Evolutionary conservation across 2,329 filamentous ascomycete species (phyloP), one percentile per base, ranked within the genome.

Genomic region (Cladosporium halotolerans): DNA sequence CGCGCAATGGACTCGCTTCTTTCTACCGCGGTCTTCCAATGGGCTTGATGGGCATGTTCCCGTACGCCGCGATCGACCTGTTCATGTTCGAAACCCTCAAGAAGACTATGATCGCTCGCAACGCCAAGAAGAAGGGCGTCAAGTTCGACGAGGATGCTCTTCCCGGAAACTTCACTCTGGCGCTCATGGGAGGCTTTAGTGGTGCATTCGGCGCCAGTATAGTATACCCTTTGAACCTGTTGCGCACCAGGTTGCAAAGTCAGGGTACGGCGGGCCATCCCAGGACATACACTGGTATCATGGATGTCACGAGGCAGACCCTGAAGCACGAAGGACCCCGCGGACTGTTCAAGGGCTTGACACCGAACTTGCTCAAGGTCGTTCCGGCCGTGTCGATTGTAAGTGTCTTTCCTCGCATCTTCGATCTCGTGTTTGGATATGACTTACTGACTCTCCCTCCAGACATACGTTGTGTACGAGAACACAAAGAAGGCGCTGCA

Each of bases 61-160:
- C 93, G 0, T 99, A 97, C 70, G 92, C 90, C 40, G 93, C 93
- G 46, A 95, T 99, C 66, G 93, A 99, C 67, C 85, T 99, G 65
- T 89, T 89, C 59, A 96, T 89, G 0, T 99, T 97, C 66, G 93
- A 99, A 72, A 83, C 93, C 56, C 79, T 96, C 57, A 99, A 99
- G 72, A 82, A 81, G 45, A 78, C 78, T 7, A 83, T 95, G 58
- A 80, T 86, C 33, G 73, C 73, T 3, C 84, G 85, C 59, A 87
- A 89, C 65, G 87, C 89, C 10, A 83, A 81, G 54, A 73, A 78
- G 33, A 72, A 81, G 9, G 82, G 84, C 41, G 84, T 88, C 60
- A 85, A 89, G 63, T 88, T 96, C 68, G 89, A 95, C 60, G 89
- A 96, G 61, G 84, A 89, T 39, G 78, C 82, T 9, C 71, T 81